These are phyloP conservation scores for Neoscytalidium dimidiatum DNA, from an alignment of 2,329 filamentous ascomycete species.

Conservation along the genomic window DNA sequence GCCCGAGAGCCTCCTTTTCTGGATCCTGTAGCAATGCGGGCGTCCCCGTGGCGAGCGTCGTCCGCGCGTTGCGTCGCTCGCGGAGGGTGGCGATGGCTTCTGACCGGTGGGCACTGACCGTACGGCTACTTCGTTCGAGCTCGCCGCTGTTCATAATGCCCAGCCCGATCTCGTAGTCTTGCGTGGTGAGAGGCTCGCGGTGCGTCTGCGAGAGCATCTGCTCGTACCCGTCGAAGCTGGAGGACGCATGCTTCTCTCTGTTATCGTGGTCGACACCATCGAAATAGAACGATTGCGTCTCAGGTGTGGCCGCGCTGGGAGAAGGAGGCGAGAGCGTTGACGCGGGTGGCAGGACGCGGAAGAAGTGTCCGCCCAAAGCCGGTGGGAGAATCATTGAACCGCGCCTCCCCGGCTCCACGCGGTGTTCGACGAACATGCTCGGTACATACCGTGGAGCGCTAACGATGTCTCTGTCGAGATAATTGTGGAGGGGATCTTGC, in stretches of 20 bases:
- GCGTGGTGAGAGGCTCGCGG: not conserved
- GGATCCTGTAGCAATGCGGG: not conserved
- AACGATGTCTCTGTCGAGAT: not conserved
- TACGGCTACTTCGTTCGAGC: not conserved
- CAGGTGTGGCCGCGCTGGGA: not conserved
- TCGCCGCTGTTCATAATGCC: not conserved
- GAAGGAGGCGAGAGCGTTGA: not conserved
- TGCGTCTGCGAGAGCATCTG: not conserved
- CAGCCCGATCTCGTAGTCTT: slow-evolving; percentile 4
- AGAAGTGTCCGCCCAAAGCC: slow-evolving; percentile 1
- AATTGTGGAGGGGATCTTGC: slow-evolving; percentile 6
- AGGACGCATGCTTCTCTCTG: not conserved
- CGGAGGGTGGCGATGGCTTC: not conserved
- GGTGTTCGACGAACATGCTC: slow-evolving; percentile 17
- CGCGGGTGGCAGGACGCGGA: not conserved
- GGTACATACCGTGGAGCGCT: slow-evolving; percentile 1
- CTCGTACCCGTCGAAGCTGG: not conserved
- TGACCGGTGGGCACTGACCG: not conserved
- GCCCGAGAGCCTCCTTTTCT: not conserved
- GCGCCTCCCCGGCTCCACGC: slow-evolving; percentile 9
- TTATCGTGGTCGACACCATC: not conserved
- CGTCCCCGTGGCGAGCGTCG: not conserved
- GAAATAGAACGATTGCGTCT: not conserved
- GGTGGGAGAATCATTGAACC: slow-evolving; percentile 18
- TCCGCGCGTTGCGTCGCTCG: not conserved